phyloP scores from a whole-genome alignment of 257 asterid species.

The Ilex asprella region DNA sequence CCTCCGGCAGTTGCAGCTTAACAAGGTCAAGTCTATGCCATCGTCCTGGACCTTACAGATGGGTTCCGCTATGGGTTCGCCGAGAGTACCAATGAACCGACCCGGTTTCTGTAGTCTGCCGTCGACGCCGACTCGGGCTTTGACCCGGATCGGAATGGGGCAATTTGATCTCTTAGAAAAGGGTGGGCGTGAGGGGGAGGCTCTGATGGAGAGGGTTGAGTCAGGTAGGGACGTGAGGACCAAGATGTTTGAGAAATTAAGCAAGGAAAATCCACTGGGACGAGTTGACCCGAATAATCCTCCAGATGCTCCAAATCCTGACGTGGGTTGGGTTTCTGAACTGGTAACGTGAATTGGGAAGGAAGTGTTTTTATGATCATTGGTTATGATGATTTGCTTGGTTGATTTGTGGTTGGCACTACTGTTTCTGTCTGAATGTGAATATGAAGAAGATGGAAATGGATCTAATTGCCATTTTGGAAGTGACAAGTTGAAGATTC shows the following conservation, averaged over 20 bases:
- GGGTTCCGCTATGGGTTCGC: conserved; percentile 22
- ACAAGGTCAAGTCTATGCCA: conserved; percentile 27
- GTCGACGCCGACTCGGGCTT: conserved; percentile 27
- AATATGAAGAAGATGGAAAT: no score
- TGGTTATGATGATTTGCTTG: no score
- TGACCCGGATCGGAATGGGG: conserved; percentile 23
- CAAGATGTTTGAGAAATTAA: conserved; percentile 35
- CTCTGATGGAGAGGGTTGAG: conserved; percentile 43
- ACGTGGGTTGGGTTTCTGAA: neutral
- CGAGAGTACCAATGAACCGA: conserved; percentile 16
- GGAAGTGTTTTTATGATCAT: no score
- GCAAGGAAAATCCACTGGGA: conserved; percentile 40
- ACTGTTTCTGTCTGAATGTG: no score
- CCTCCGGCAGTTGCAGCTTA: conserved; percentile 37
- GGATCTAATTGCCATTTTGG: no score
- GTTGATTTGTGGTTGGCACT: no score
- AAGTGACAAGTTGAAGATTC: no score
- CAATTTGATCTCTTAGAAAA: conserved; percentile 22
- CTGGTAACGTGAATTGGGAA: neutral
- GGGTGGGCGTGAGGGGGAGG: conserved; percentile 24
- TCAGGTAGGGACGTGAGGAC: conserved; percentile 48
- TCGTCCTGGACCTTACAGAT: conserved; percentile 21
- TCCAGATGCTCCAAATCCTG: neutral
- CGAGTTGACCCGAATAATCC: neutral
- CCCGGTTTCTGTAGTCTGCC: conserved; percentile 43